Base-by-base conservation (phyloP, 805 yeast genomes). In the Pichia cabralensis region DNA sequence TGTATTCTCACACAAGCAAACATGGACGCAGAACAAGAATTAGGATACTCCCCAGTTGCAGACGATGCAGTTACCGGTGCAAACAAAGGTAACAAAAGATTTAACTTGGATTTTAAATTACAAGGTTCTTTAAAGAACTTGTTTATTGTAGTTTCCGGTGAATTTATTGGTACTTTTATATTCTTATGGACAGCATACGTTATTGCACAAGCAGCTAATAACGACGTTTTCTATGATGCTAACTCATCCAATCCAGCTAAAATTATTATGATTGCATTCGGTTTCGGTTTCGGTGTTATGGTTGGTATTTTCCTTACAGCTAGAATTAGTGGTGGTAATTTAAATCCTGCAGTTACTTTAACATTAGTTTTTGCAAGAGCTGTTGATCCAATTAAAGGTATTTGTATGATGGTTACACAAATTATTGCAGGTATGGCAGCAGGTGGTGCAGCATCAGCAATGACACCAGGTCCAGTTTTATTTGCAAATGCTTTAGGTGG, bases 401-500 rank as follows among this genome's bases (percentile, higher is more conserved):
- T 64, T 16, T 55, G 80, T 37, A 74, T 79, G 76, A 60, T 72
- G 58, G 30, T 77, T 35, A 46, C 88, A 26, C 94, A 84, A 63
- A 55, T 83, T 51, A 59, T 82, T 55, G 94, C 81, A 34, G 94
- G 94, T 59, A 79, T 84, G 77, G 85, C 85, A 49, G 95, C 95
- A 37, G 94, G 89, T 37, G 94, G 84, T 57, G 89, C 85, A 29
- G 94, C 85, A 31, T 62, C 72, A 43, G 92, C 84, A 28, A 71
- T 83, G 77, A 80, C 89, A 17, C 94, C 95, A 27, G 94, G 94
- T 42, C 65, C 66, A 31, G 65, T 83, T 47, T 65, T 73, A 6
- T 83, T 81, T 49, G 71, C 83, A 41, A 83, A 83, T 52, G 64
- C 69, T 30, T 62, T 82, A 40, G 86, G 89, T 37, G 76, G 76